Base-by-base conservation (phyloP, 352 stramenopile species). In the Sclerospora graminicola region DNA sequence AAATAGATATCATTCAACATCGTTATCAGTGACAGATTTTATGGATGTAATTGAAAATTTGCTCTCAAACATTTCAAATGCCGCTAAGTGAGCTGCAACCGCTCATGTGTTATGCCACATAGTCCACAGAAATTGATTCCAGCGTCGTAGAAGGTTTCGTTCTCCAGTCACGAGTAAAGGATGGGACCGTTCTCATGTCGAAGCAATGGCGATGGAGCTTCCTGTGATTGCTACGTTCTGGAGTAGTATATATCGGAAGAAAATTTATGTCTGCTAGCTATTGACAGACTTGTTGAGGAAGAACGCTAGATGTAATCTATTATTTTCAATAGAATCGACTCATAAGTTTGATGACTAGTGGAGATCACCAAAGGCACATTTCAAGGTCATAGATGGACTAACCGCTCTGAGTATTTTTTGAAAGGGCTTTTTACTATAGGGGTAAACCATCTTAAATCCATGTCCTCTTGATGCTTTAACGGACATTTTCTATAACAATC, bases 151-250 rank as follows among this genome's bases (percentile, higher is more conserved):
- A 78, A 80, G 38, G 63, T 77, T 90, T 97, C 44, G 89, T 97
- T 39, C 58, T 96, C 5, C 90, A 89, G 2, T 95, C 82, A 3
- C 63, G 88, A 37, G 90, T n/a, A 89, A 97, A 70, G 89, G 90
- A 21, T 97, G 89, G 90, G 88, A 89, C 2, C 73, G 91, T 11
- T 86, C 89, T 10, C 85, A 97, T 45, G 84, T 96, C 1, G 91
- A 97, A 45, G 89, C 89, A 6, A 97, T 97, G 91, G 68, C 83
- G 2, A 96, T 95, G 80, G 87, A 66, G 5, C 51, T 86, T 18
- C 83, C 87, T 10, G 60, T 97, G 4, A 90, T 97, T 28, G 84
- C 87, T 11, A 97, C 87, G 7, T 95, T 90, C 51, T 97, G 85
- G 82, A 95, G 80, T 41, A 93, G 41, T 94, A 85, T 51, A 92